Conservation (phyloP, 2,329 filamentous ascomycete genomes). For the Berkeleyomyces basicola region DNA sequence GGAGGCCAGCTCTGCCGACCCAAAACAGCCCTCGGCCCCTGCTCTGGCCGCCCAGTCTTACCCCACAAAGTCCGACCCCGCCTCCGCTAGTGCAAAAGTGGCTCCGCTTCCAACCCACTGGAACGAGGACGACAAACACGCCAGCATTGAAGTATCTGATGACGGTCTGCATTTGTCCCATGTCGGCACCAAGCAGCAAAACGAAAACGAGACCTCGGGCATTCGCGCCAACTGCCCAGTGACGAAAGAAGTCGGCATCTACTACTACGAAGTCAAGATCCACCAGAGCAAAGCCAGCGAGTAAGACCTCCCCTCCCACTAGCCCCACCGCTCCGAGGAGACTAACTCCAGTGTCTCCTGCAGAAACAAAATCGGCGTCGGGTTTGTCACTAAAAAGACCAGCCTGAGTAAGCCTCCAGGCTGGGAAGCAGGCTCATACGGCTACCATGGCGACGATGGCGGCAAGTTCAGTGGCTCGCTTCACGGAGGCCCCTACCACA, state of each 20-base stretch:
- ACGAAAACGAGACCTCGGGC: slow-evolving; percentile 57
- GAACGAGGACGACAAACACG: slow-evolving; percentile 20
- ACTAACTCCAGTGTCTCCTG: neutral
- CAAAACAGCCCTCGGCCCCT: neutral
- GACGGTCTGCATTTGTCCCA: slow-evolving; percentile 59
- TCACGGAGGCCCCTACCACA: slow-evolving; percentile 39
- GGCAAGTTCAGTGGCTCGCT: slow-evolving; percentile 41
- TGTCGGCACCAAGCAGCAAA: slow-evolving; percentile 26
- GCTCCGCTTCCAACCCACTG: slow-evolving; percentile 64
- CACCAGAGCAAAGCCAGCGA: slow-evolving; percentile 35
- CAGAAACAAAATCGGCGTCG: slow-evolving; percentile 33
- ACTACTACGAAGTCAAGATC: slow-evolving; percentile 67
- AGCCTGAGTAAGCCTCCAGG: slow-evolving; percentile 38
- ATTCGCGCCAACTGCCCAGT: slow-evolving; percentile 75
- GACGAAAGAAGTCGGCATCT: slow-evolving; percentile 79
- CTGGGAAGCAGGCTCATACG: slow-evolving; percentile 53
- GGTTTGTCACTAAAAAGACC: neutral
- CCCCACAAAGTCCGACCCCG: slow-evolving; percentile 1
- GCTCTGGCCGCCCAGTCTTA: neutral
- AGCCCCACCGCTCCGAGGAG: neutral
- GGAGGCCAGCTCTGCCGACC: slow-evolving; percentile 42
- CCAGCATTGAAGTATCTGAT: slow-evolving; percentile 49
- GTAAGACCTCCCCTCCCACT: slow-evolving; percentile 23
- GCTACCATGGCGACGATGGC: slow-evolving; percentile 53
- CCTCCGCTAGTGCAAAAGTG: slow-evolving; percentile 27